Evolutionary conservation across 192 early-diverging fungal genomes (phyloP), one percentile per base, ranked within the genome.

Genomic region (Backusella australiensis): DNA sequence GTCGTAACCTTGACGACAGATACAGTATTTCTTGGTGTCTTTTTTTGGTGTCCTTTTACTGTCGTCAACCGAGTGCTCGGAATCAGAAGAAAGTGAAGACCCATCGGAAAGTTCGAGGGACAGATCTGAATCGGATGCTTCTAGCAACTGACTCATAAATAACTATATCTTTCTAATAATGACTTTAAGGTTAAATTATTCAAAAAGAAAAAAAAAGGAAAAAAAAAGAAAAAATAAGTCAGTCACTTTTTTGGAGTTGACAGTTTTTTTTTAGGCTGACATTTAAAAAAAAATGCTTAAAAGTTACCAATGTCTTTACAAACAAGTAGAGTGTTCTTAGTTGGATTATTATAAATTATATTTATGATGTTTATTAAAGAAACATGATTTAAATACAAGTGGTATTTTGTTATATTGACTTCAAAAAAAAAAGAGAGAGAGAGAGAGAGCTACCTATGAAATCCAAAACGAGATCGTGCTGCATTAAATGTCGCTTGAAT

Each of bases 1-100:
- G 63, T 89, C 83, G 34, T 89, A 87, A 4, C 83, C 81, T 46
- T 74, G 79, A 35, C 87, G 78, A 74, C 87, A 89, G 34, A 87
- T 77, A 53, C 87, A 89, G 65, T 89, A 89, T 8, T 82, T 73
- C 5, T 75, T 74, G 21, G 82, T 78, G 49, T 81, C 76, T 34
- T 23, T 75, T 52, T 38, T 75, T 56, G 34, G 65, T 36, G 34
- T 72, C 38, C 69, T 41, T 41, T n/a, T 69, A 21, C 17, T 39
- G 46, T 34, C 42, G 59, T 19, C 68, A 9, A 36, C 74, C 29
- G 73, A 71, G 36, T 56, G 73, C 42, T 59, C 49, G 34, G 78
- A 69, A 67, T 79, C 74, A 19, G 78, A 79, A 8, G 78, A 79
- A 5, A 79, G 44, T 9, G 78, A 71, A 21, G 78, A 79, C 34